phyloP scores from a whole-genome alignment of 306 rosid genomes.

The Inga oerstediana region DNA sequence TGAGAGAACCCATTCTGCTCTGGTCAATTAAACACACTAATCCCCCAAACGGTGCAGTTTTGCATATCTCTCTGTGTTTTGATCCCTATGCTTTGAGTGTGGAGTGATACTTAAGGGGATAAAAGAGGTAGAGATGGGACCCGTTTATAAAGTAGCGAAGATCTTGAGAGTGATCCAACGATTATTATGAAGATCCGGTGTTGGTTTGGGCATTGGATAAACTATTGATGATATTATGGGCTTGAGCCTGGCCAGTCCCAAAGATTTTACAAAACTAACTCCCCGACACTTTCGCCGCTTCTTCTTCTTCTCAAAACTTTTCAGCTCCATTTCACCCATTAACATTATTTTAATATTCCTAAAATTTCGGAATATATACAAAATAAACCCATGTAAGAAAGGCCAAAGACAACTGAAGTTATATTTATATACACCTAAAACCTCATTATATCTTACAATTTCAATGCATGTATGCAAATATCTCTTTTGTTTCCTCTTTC shows the following conservation, averaged over 20 bases:
- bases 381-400: background rate
- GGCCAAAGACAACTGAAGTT: background rate
- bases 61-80: background rate
- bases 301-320: background rate
- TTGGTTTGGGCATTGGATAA: background rate
- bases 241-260: slow-evolving; percentile 16
- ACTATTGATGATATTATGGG: background rate
- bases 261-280: slow-evolving; percentile 19
- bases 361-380: background rate
- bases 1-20: slow-evolving; percentile 35
- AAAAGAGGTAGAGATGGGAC: background rate
- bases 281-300: background rate
- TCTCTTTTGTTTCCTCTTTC: background rate
- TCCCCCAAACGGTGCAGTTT: background rate
- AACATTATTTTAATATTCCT: background rate
- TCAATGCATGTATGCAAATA: background rate
- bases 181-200: background rate
- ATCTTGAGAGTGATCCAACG: background rate
- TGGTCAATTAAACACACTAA: background rate
- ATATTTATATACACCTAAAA: background rate
- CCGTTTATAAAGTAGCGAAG: background rate
- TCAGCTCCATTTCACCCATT: background rate
- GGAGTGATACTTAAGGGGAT: background rate
- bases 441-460: background rate
- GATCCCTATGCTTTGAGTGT: slow-evolving; percentile 31